Evolutionary conservation across 306 rosid species (phyloP).

Genomic region (Begonia fuchsioides): DNA sequence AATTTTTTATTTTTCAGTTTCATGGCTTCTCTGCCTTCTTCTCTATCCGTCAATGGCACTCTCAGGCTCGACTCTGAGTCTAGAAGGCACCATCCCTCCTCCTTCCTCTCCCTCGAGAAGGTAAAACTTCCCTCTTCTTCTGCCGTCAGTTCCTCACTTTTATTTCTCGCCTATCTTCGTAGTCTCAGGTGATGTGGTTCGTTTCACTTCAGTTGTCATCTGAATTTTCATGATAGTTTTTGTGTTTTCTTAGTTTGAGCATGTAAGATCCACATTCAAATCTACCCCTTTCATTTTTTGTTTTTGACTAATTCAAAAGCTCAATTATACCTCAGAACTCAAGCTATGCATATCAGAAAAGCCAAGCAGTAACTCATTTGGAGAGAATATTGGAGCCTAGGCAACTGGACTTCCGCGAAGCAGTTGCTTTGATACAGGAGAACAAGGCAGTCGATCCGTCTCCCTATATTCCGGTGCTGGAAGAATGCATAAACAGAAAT

Average conservation of each 20-base stretch:
- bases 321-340: conserved; percentile 32
- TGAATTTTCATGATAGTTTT: neutral
- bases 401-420: conserved; percentile 40
- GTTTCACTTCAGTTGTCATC: neutral
- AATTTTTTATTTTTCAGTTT: conserved; percentile 6
- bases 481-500: conserved; percentile 36
- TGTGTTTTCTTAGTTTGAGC: neutral
- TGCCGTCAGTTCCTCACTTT: neutral
- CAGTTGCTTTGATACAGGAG: conserved; percentile 27
- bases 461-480: conserved; percentile 41
- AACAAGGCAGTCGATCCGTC: conserved; percentile 24
- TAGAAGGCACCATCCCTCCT: conserved; percentile 31
- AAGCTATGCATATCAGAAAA: conserved; percentile 38
- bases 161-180: neutral
- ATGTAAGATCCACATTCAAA: too few relatives aligned
- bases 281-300: neutral
- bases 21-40: conserved; percentile 68
- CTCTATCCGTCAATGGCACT: conserved; percentile 27
- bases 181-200: neutral
- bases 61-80: conserved; percentile 45
- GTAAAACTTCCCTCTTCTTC: conserved; percentile 9
- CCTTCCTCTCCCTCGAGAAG: conserved; percentile 29
- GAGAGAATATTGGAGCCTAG: conserved; percentile 28
- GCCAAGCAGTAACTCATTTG: conserved; percentile 18
- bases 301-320: neutral